These are phyloP conservation scores for Platanthera guangdongensis DNA, from an alignment of 106 monocot genomes.

Conservation along the genomic window DNA sequence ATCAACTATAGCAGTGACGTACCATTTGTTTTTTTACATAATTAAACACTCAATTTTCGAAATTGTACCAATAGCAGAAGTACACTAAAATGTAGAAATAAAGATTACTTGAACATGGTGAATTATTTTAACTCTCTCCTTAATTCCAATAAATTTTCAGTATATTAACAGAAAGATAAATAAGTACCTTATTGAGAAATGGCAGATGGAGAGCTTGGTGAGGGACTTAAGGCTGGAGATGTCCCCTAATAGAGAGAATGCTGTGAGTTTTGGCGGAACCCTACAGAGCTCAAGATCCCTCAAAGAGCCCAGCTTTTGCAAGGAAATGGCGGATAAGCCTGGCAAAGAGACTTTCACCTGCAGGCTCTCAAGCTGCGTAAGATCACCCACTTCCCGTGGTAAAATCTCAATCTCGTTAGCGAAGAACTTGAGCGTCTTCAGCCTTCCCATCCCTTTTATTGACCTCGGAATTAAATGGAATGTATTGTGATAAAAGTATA, in stretches of 20 bases:
- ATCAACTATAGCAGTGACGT: too few species aligned
- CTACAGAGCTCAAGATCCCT: conserved; percentile 56
- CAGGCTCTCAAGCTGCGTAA: conserved; percentile 39
- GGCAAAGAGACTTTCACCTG: conserved; percentile 50
- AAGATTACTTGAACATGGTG: neutral
- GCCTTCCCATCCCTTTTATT: conserved; percentile 21
- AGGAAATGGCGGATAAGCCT: conserved; percentile 25
- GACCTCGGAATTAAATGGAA: conserved; percentile 50
- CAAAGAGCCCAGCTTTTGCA: conserved; percentile 37
- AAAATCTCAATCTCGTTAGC: conserved; percentile 48
- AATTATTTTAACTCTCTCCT: neutral
- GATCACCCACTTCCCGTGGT: conserved; percentile 40
- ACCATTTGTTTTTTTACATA: neutral
- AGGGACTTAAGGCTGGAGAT: conserved; percentile 45
- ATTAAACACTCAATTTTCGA: neutral
- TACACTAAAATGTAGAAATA: neutral
- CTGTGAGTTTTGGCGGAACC: conserved; percentile 39
- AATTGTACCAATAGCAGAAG: neutral
- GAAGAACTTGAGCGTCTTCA: conserved; percentile 67
- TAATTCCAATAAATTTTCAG: neutral
- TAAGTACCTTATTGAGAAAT: conserved; percentile 70
- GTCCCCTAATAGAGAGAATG: conserved; percentile 35
- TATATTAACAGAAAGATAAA: neutral
- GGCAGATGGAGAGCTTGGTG: conserved; percentile 60
- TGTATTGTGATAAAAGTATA: conserved; percentile 47